phyloP scores from a whole-genome alignment of 2,329 filamentous ascomycete species.

The Colletotrichum lupini region DNA sequence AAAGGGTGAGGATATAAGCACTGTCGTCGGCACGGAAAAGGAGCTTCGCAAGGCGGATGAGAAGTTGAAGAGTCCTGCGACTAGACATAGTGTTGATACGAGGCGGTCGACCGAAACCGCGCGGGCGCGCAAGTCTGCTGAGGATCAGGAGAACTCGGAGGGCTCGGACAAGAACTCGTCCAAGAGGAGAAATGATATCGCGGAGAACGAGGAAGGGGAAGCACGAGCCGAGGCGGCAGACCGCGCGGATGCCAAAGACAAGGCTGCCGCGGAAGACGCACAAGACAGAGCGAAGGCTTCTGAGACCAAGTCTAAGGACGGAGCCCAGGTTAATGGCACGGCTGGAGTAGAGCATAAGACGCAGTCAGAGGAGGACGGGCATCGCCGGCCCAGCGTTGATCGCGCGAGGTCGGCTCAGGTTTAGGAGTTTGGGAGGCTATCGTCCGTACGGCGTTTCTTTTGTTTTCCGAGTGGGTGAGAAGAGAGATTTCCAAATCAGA shows the following conservation, averaged over 20 bases:
- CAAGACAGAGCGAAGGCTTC: background rate
- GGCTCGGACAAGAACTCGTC: background rate
- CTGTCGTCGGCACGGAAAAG: conserved; percentile 42
- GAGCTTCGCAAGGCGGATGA: conserved; percentile 37
- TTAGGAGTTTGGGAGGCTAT: background rate
- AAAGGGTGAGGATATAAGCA: conserved; percentile 54
- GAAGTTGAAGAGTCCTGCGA: conserved; percentile 31
- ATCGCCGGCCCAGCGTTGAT: conserved; percentile 17
- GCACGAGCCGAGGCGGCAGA: conserved; percentile 7
- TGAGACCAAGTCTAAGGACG: background rate
- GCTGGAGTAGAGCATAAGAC: background rate
- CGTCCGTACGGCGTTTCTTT: background rate
- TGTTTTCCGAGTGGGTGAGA: background rate
- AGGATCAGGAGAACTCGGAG: background rate
- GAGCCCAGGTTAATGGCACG: background rate
- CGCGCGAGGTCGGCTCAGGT: conserved; percentile 8
- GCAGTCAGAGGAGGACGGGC: background rate
- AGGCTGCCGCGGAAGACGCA: background rate
- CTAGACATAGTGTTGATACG: conserved; percentile 27
- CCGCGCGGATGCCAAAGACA: background rate
- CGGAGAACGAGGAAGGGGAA: conserved; percentile 25
- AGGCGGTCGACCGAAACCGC: conserved; percentile 8
- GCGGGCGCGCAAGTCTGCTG: conserved; percentile 6
- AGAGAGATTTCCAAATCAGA: background rate
- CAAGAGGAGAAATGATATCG: background rate